Percentiles rank a stretch among this genome's conserved stretches.
Evolutionary conservation across 768 basidiomycete genomes (phyloP).

Genomic region (Mrakia hoshinonis): DNA sequence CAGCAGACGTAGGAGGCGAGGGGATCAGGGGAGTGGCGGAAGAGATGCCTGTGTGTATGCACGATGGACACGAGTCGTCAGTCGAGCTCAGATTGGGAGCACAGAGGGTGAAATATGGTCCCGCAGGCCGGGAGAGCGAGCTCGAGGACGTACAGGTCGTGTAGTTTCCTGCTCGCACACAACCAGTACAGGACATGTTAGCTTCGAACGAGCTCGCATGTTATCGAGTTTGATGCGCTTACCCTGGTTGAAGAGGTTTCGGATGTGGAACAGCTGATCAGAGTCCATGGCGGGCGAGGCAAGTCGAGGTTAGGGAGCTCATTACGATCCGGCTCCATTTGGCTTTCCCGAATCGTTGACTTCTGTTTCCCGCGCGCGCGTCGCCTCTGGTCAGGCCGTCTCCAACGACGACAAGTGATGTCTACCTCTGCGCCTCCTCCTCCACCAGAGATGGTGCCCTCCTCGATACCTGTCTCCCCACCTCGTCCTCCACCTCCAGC

Average conservation of each 20-base stretch:
- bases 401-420: too few relatives aligned
- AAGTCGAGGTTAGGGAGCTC: too few relatives aligned
- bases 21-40: slow-evolving; percentile 22
- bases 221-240: slow-evolving; percentile 29
- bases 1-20: neutral
- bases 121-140: slow-evolving; percentile 59
- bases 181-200: too few relatives aligned
- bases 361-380: too few relatives aligned
- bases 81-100: neutral
- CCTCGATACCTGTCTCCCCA: too few relatives aligned
- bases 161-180: slow-evolving; percentile 14
- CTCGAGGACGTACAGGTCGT: slow-evolving; percentile 5
- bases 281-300: slow-evolving; percentile 19
- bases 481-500: neutral
- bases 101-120: slow-evolving; percentile 45
- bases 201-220: too few relatives aligned
- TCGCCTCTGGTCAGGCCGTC: too few relatives aligned
- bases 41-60: slow-evolving; percentile 22
- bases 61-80: too few relatives aligned
- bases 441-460: too few relatives aligned
- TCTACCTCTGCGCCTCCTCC: too few relatives aligned
- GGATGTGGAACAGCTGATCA: slow-evolving; percentile 52
- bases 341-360: too few relatives aligned
- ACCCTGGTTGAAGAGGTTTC: slow-evolving; percentile 71
- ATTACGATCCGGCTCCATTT: too few relatives aligned